Percentiles rank a stretch among this genome's conserved stretches.
These are phyloP conservation scores for Venturia asperata DNA, from an alignment of 2,329 filamentous ascomycete species.

Conservation along the genomic window DNA sequence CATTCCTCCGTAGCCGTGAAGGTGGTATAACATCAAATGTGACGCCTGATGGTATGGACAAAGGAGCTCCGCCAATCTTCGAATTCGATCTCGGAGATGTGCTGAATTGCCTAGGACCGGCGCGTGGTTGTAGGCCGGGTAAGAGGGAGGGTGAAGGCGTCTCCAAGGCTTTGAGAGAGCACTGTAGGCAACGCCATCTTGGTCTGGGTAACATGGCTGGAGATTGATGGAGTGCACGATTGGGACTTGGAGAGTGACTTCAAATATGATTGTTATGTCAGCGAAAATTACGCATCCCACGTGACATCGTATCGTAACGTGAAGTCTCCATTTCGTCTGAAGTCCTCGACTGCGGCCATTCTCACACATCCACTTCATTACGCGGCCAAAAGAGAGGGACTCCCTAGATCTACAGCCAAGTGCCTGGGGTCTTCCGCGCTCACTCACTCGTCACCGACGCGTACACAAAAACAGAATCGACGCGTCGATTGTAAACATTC, in stretches of 20 bases:
- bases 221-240: neutral
- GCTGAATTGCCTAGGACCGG: neutral
- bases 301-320: neutral
- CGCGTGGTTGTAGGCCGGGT: constrained; percentile 10
- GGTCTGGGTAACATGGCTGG: constrained; percentile 14
- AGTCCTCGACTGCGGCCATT: neutral
- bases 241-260: neutral
- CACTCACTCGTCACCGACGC: neutral
- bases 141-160: neutral
- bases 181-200: constrained; percentile 12
- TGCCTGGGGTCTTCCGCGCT: neutral
- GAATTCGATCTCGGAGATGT: constrained; percentile 6
- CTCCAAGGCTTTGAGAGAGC: neutral
- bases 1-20: constrained; percentile 50
- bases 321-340: neutral
- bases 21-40: constrained; percentile 62
- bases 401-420: neutral
- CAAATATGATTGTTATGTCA: neutral
- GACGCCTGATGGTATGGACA: constrained; percentile 48
- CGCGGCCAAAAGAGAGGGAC: neutral
- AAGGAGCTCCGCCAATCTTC: constrained; percentile 70
- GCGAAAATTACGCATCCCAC: neutral
- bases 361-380: neutral
- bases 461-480: neutral
- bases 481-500: neutral